A percentile compares a stretch with the other conserved stretches of the same genome.
These are phyloP conservation scores for Pythium apleroticum DNA, from an alignment of 352 stramenopile genomes.

Conservation along the genomic window DNA sequence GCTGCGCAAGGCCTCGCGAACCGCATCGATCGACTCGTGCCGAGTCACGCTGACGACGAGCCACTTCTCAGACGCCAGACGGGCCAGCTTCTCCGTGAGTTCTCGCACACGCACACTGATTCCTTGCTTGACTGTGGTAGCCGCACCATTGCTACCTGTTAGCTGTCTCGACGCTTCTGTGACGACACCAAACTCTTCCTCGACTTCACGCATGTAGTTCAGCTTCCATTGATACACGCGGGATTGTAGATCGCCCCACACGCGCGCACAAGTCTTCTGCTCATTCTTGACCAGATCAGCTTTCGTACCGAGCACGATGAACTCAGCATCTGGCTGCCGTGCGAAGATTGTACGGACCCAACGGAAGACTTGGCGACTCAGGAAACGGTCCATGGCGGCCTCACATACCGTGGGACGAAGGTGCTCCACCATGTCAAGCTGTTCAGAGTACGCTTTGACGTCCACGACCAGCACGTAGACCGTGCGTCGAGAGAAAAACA, in stretches of 20 bases:
- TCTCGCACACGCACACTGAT: background rate
- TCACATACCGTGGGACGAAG: background rate
- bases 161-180: background rate
- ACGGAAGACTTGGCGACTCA: background rate
- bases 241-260: background rate
- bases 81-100: background rate
- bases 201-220: background rate
- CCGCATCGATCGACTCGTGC: background rate
- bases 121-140: background rate
- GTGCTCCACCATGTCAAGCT: background rate
- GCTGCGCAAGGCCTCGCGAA: background rate
- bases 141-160: background rate
- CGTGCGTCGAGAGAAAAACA: background rate
- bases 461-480: background rate
- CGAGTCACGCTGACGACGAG: background rate
- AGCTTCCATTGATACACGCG: background rate
- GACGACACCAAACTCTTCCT: background rate
- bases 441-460: background rate
- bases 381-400: constrained; percentile 2
- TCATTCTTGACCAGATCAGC: background rate
- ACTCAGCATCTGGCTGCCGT: background rate
- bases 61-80: background rate
- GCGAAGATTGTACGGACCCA: background rate
- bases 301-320: constrained; percentile 11
- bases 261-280: background rate